Evolutionary conservation across 495 filamentous ascomycete genomes (phyloP), one percentile per base, ranked within the genome.

Genomic region (Neurospora sp.): DNA sequence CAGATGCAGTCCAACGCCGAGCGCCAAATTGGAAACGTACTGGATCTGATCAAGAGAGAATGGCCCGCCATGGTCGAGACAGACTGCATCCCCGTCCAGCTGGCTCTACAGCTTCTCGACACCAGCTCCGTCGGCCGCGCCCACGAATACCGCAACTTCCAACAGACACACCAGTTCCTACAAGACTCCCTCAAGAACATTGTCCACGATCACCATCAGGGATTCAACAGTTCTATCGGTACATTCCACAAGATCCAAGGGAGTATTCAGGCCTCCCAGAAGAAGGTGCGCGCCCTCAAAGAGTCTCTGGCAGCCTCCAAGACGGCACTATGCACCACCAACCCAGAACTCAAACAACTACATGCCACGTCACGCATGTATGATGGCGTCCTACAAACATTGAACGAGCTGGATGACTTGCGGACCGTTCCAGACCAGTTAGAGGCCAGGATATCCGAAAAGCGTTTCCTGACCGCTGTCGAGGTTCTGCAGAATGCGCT

Each of bases 191-290:
- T 99, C 73, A 97, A 97, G 81, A 89, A 91, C 68, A 97, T 99
- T 79, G 96, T 99, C 69, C 97, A 99, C 81, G 94, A 98, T 83
- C 95, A 99, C 79, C 95, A 98, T 76, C 96, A 99, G 81, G 96
- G 94, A 40, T 99, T 99, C 86, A 99, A 98, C 80, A 98, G 94
- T 82, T 97, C 94, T 48, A 98, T 99, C 72, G 96, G 96, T 79
- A 97, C 94, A 18, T 99, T 97, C 77, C 96, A 99, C 83, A 97
- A 95, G 82, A 98, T 99, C 72, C 96, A 98, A 79, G 87, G 91
- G 7, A 97, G 93, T 82, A 97, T 99, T 75, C 92, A 94, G 74
- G 84, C 89, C 40, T 97, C 94, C 14, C 96, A 99, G 81, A 87
- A 87, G 72, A 91, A 94, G 71, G 92, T 98, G 31, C 89, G 95